Conservation (phyloP, 2,329 filamentous ascomycete species). For the Sporothrix brunneoviolacea region DNA sequence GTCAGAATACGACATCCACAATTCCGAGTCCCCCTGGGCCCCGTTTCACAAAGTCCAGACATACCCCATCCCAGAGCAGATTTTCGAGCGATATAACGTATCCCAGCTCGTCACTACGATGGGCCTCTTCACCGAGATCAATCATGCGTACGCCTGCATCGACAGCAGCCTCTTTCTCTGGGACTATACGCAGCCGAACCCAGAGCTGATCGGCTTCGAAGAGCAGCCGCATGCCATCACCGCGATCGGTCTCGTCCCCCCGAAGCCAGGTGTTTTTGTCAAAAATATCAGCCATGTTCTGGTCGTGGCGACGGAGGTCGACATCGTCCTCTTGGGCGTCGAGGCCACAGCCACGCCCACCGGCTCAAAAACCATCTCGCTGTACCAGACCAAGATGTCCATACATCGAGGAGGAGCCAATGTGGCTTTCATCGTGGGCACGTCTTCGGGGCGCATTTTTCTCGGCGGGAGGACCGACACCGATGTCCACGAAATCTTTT, state of each 20-base stretch:
- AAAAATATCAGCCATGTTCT: constrained; percentile 79
- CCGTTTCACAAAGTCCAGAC: constrained; percentile 84
- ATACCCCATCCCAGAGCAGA: constrained; percentile 83
- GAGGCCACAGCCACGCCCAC: constrained; percentile 57
- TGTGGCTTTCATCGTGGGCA: constrained; percentile 72
- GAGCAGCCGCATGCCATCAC: constrained; percentile 84
- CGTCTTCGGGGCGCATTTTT: constrained; percentile 84
- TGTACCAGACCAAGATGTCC: constrained; percentile 87
- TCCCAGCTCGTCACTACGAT: constrained; percentile 85
- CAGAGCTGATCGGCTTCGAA: constrained; percentile 86
- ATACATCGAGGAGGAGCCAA: constrained; percentile 69
- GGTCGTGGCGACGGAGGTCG: constrained; percentile 77
- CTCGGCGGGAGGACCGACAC: constrained; percentile 75
- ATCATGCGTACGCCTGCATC: constrained; percentile 91
- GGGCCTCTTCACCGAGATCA: constrained; percentile 90
- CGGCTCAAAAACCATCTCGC: constrained; percentile 64
- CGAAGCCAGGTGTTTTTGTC: constrained; percentile 82
- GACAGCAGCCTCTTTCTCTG: constrained; percentile 95
- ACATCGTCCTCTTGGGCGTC: constrained; percentile 86
- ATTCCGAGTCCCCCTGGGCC: constrained; percentile 63
- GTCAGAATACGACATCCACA: constrained; percentile 80
- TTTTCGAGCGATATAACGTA: constrained; percentile 87
- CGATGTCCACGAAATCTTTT: constrained; percentile 88
- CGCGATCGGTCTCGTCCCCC: constrained; percentile 79
- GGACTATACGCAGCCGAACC: constrained; percentile 93